Evolutionary conservation across 345 rosid genomes (phyloP), one percentile per base, ranked within the genome.

Genomic region (Eucalyptus pauciflora): DNA sequence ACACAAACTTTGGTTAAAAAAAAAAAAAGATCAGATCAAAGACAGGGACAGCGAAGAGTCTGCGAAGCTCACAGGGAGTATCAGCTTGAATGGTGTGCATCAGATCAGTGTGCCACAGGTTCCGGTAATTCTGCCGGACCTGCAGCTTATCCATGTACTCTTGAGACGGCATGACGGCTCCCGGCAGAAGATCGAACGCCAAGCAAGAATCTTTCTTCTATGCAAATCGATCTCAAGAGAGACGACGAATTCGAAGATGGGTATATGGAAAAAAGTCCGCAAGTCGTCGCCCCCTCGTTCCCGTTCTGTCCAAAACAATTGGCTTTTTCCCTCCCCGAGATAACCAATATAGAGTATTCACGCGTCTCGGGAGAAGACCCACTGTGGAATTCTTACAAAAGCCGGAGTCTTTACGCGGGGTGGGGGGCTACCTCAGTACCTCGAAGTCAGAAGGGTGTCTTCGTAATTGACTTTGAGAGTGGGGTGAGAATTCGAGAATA

Each of bases 51-150:
- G 83, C n/a, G 86, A 62, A 31, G 62, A 8, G 8, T 13, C 29
- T 7, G 88, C 56, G 46, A 81, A 7, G 50, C 90, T 88, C 91
- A 98, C 99, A 98, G 20, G 94, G 93, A 86, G 98, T 90, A 76
- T 97, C 99, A 45, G 94, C 95, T 89, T 94, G 92, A 45, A 95
- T 92, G 86, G 98, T 91, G 91, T 90, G 67, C 93, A 93, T 89
- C 87, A 98, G 98, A 91, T 97, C 96, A 58, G 96, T 95, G 91
- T 97, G 99, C 99, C 99, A 98, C 87, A 98, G 91, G 86, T 98
- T 97, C 88, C 97, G 95, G 91, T 96, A 98, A 71, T 88, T 93
- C 91, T 96, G 97, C 25, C 99, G 96, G 87, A 93, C 71, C 93
- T 98, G 95, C 99, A 98, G 94, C 98, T 98, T 98, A 48, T 97